phyloP scores from a whole-genome alignment of 139 green algal species.

The Tetraselmis striata region DNA sequence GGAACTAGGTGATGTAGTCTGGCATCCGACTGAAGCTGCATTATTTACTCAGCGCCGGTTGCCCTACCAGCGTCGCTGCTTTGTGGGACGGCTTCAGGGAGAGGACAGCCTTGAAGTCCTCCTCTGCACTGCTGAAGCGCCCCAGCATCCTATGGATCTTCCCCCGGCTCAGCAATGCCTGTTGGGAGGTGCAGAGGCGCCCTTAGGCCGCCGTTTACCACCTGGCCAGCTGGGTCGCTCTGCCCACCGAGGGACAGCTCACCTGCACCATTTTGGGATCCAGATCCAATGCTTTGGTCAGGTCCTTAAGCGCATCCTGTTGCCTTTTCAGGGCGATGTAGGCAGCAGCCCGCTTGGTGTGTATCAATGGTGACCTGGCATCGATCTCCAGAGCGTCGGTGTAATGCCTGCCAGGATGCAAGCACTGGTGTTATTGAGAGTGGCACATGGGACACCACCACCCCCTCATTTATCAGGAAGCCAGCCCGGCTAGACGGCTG shows the following conservation, averaged over 20 bases:
- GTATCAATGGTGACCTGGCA: background rate
- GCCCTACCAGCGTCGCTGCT: background rate
- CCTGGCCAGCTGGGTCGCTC: no score
- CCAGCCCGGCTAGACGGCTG: no score
- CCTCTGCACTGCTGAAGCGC: background rate
- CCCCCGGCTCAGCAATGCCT: background rate
- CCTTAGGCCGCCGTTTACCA: no score
- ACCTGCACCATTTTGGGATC: background rate
- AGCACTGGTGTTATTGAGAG: no score
- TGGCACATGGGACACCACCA: no score
- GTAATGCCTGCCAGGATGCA: background rate
- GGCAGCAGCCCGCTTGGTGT: background rate
- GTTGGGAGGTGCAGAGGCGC: no score
- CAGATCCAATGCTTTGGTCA: background rate
- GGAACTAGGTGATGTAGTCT: no score
- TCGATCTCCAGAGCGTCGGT: background rate
- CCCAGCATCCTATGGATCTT: background rate
- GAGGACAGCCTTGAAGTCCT: background rate
- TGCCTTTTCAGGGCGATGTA: background rate
- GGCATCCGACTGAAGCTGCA: no score
- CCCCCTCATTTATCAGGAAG: no score
- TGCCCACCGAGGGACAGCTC: no score
- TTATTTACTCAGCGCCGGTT: no score
- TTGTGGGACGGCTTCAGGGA: background rate
- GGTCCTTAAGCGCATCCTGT: background rate